phyloP scores from a whole-genome alignment of 1,139 yeast genomes.

The Protomyces inundatus region DNA sequence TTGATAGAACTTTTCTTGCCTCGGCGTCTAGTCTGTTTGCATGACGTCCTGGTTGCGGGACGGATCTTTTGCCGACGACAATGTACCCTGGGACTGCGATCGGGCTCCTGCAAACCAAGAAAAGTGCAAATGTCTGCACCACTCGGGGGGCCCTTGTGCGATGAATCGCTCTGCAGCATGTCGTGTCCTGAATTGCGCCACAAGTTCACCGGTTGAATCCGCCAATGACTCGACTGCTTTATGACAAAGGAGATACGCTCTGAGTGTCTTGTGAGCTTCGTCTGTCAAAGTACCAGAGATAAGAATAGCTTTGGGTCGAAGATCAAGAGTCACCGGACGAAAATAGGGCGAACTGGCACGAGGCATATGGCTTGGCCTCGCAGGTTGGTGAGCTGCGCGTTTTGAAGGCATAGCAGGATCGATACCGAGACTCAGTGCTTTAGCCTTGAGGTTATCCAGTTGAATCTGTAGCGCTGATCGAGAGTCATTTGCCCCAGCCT shows the following conservation, averaged over 20 bases:
- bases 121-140: too few relatives aligned
- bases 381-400: not conserved
- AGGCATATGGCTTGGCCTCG: conserved; percentile 29
- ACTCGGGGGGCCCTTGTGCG: too few relatives aligned
- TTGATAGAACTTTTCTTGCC: too few relatives aligned
- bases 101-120: too few relatives aligned
- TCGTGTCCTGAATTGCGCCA: conserved; percentile 43
- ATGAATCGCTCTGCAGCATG: conserved; percentile 43
- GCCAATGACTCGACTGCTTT: conserved; percentile 33
- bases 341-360: conserved; percentile 28
- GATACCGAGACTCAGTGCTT: conserved; percentile 38
- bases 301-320: conserved; percentile 41
- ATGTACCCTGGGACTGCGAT: too few relatives aligned
- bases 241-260: conserved; percentile 30
- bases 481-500: conserved; percentile 32
- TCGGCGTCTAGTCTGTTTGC: too few relatives aligned
- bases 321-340: conserved; percentile 38
- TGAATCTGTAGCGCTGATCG: conserved; percentile 38
- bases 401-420: conserved; percentile 33
- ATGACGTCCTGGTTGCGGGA: too few relatives aligned
- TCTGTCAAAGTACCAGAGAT: conserved; percentile 36
- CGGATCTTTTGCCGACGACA: too few relatives aligned
- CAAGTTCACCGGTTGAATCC: conserved; percentile 33
- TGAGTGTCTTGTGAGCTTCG: conserved; percentile 38
- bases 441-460: conserved; percentile 40